Base-by-base conservation (phyloP, 306 rosid species). In the Quercus rubra region DNA sequence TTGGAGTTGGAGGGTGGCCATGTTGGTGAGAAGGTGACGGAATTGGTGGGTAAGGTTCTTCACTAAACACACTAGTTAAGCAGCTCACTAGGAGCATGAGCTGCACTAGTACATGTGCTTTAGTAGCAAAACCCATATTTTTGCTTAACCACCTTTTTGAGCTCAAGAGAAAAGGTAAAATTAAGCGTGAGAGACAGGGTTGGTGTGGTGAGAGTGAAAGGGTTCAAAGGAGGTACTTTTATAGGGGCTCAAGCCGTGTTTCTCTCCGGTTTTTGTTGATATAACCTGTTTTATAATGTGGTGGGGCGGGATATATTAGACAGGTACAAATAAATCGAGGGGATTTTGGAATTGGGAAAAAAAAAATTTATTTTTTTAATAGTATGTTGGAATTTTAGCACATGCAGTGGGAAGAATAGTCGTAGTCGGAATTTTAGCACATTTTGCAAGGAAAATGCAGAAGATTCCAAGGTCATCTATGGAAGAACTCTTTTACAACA, bases 391-490 rank as follows among this genome's bases (percentile, higher is more conserved):
- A 23, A 23, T 23, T 23, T 23, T 23, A 23, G 23, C 83, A 72
- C 87, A 73, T 80, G 12, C 13, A 74, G 81, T 51, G 19, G 70
- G 8, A 23, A 2, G 28, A 31, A 1, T 49, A 55, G 55, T 61
- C 79, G 81, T 28, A 17, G 55, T 62, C 69, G 77, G 77, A 78
- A 74, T 68, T 55, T 55, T 35, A n/a, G 4, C 79, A 63, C 80
- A 27, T 11, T 27, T 30, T 31, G 59, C 83, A 3, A 77, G 79
- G 81, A 72, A 27, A 25, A 67, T 20, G 87, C 46, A 3, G 27
- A 85, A 85, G 68, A 80, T 80, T 87, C 85, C 83, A 23, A 85
- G 82, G 82, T 74, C 75, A 38, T 71, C 28, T 81, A 55, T 59
- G 49, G 19, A 77, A 4, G 78, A 71, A 28, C 33, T 41, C n/a